Evolutionary conservation across 441 rosid genomes (phyloP).

Genomic region (Macaranga tanarius): DNA sequence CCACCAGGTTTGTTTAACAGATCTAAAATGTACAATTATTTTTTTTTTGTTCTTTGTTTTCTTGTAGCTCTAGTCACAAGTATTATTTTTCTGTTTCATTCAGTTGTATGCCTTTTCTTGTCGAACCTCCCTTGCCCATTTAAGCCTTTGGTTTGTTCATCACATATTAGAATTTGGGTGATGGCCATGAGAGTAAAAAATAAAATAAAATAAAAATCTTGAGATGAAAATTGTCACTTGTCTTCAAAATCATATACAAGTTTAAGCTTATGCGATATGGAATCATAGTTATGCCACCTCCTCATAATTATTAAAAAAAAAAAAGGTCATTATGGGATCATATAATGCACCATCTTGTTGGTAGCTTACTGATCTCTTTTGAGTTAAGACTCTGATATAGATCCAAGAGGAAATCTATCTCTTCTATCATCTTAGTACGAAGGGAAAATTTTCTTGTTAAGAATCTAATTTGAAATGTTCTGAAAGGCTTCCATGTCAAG

Average conservation of each 20-base stretch:
- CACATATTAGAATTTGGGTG: neutral
- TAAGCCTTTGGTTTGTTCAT: neutral
- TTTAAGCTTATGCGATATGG: neutral
- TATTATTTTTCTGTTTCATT: neutral
- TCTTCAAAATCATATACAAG: neutral
- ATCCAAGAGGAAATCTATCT: neutral
- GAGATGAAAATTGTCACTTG: no score
- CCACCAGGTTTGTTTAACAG: conserved; percentile 28
- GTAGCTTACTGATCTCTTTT: neutral
- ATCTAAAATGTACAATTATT: neutral
- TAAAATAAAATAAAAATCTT: no score
- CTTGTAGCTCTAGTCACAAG: neutral
- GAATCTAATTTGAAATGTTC: neutral
- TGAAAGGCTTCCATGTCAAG: neutral
- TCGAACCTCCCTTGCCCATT: no score
- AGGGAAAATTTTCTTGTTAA: neutral
- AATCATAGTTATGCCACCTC: neutral
- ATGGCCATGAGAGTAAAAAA: no score
- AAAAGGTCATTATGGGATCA: neutral
- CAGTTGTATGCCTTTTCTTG: neutral
- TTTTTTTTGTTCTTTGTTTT: neutral
- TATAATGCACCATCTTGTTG: neutral
- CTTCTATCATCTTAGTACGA: neutral
- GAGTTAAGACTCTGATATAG: neutral
- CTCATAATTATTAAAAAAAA: no score